Conservation (phyloP, 208 protist genomes). For the Acanthamoeba royreba region DNA sequence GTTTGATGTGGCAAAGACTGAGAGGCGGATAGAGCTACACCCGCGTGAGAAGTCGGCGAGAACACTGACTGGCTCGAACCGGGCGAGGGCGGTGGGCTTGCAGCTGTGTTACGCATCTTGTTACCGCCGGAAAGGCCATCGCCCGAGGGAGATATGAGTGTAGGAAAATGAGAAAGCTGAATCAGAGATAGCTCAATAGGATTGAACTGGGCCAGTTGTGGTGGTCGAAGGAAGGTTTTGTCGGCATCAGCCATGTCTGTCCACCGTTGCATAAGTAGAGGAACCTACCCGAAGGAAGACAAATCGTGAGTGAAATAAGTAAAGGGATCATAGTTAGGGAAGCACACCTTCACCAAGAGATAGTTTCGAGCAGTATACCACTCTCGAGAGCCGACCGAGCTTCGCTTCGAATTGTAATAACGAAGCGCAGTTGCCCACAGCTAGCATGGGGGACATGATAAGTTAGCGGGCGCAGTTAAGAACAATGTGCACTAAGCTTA, state of each 20-base stretch:
- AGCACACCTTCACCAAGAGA: not conserved
- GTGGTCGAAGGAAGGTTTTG: not conserved
- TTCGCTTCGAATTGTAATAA: not conserved
- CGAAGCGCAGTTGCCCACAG: not conserved
- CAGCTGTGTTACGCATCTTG: not conserved
- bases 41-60: not conserved
- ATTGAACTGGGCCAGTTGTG: not conserved
- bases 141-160: not conserved
- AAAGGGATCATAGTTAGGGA: no score
- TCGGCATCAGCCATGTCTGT: not conserved
- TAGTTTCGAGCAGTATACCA: not conserved
- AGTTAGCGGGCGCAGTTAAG: no score
- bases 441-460: no score
- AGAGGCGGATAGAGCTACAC: not conserved
- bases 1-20: not conserved
- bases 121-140: not conserved
- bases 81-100: not conserved
- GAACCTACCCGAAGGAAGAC: not conserved
- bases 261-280: not conserved
- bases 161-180: not conserved
- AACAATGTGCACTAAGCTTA: no score
- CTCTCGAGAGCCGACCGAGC: not conserved
- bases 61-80: not conserved
- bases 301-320: not conserved
- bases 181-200: not conserved